Evolutionary conservation across 2,329 filamentous ascomycete species (phyloP).

Genomic region (Diaporthe ilicicola): DNA sequence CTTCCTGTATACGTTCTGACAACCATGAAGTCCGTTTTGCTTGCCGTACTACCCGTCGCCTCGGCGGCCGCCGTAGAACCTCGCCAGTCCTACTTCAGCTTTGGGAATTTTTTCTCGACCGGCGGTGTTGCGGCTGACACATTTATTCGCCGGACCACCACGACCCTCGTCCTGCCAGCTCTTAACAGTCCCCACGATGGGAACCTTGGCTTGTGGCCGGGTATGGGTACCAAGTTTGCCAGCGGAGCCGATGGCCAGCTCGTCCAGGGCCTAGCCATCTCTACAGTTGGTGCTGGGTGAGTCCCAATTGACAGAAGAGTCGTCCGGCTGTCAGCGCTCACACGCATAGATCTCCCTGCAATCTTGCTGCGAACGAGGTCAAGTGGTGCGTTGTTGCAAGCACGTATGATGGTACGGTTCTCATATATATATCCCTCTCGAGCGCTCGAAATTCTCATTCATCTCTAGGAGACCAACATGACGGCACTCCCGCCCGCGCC

Average conservation of each 20-base stretch:
- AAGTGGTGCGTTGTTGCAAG: conserved; percentile 8
- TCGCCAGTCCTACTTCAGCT: not conserved
- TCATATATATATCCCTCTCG: not conserved
- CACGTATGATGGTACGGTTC: not conserved
- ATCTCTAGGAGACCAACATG: not conserved
- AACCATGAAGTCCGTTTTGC: not conserved
- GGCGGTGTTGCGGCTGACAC: conserved; percentile 1
- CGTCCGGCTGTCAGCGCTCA: not conserved
- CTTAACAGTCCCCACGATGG: not conserved
- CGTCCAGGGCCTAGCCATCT: conserved; percentile 7
- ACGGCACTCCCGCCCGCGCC: not conserved
- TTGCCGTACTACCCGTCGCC: not conserved
- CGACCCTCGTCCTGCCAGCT: conserved; percentile 15
- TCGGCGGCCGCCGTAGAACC: not conserved
- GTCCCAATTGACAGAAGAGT: not conserved
- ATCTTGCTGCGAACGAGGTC: not conserved
- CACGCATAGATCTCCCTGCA: not conserved
- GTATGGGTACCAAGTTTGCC: conserved; percentile 14
- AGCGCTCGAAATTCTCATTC: not conserved
- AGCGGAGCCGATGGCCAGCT: conserved; percentile 1
- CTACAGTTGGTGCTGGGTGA: not conserved
- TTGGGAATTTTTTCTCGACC: conserved; percentile 1
- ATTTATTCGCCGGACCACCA: not conserved
- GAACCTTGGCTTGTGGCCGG: not conserved
- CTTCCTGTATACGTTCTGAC: too few relatives aligned